phyloP scores from a whole-genome alignment of 176 grass and related monocot genomes.

The Hordeum vulgare region MorexV3_pseudomolecules_assembly NC_058519.1:103155501-103156000 shows the following conservation, averaged over 20 bases:
- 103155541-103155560: constrained; percentile 17
- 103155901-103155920: not conserved
- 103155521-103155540: constrained; percentile 79
- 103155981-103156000: not conserved
- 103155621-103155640: no score
- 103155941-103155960: constrained; percentile 6
- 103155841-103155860: no score
- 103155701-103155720: no score
- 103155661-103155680: no score
- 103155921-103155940: not conserved
- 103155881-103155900: not conserved
- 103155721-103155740: not conserved
- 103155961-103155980: not conserved
- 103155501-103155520: constrained; percentile 91
- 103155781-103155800: not conserved
- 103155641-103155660: no score
- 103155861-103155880: not conserved
- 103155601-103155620: no score
- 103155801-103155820: not conserved
- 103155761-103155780: not conserved
- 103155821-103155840: no score
- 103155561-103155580: constrained; percentile 19
- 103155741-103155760: not conserved
- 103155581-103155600: no score
- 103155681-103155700: no score